Evolutionary conservation across 805 yeast species (phyloP).

Genomic region (Dipodascus albidus): DNA sequence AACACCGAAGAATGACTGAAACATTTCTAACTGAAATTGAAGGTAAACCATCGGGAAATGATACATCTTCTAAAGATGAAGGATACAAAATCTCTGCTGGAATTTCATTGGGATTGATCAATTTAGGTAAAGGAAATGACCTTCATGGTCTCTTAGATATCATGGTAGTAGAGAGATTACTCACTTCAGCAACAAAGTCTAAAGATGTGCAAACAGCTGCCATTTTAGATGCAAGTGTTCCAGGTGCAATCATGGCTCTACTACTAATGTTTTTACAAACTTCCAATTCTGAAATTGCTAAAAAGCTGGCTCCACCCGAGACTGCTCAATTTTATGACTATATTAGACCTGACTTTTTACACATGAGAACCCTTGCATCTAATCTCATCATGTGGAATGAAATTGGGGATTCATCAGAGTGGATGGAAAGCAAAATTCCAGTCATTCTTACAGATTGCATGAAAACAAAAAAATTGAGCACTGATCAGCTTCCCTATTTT

Average conservation of each 20-base stretch:
- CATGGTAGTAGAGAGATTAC: slow-evolving; percentile 47
- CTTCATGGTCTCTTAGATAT: slow-evolving; percentile 50
- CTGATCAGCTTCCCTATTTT: slow-evolving; percentile 51
- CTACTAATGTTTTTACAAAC: slow-evolving; percentile 65
- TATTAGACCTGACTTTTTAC: slow-evolving; percentile 64
- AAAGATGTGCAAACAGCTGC: slow-evolving; percentile 51
- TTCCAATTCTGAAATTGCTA: slow-evolving; percentile 46
- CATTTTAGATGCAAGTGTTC: slow-evolving; percentile 47
- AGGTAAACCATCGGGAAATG: slow-evolving; percentile 4
- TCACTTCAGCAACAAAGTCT: slow-evolving; percentile 39
- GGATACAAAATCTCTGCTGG: slow-evolving; percentile 85
- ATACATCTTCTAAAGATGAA: slow-evolving; percentile 32
- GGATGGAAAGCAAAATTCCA: slow-evolving; percentile 55
- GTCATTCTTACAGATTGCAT: slow-evolving; percentile 26
- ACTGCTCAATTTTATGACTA: slow-evolving; percentile 51
- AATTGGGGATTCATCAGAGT: slow-evolving; percentile 36
- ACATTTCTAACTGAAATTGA: slow-evolving; percentile 56
- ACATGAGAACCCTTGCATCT: slow-evolving; percentile 51
- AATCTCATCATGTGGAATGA: slow-evolving; percentile 64
- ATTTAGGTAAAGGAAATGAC: slow-evolving; percentile 63
- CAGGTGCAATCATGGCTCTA: slow-evolving; percentile 70
- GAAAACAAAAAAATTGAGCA: slow-evolving; percentile 30
- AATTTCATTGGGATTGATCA: slow-evolving; percentile 72
- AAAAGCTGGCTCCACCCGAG: slow-evolving; percentile 48
- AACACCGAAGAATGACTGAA: slow-evolving; percentile 79